phyloP scores from a whole-genome alignment of 257 asterid species.

The Mentha longifolia region DNA sequence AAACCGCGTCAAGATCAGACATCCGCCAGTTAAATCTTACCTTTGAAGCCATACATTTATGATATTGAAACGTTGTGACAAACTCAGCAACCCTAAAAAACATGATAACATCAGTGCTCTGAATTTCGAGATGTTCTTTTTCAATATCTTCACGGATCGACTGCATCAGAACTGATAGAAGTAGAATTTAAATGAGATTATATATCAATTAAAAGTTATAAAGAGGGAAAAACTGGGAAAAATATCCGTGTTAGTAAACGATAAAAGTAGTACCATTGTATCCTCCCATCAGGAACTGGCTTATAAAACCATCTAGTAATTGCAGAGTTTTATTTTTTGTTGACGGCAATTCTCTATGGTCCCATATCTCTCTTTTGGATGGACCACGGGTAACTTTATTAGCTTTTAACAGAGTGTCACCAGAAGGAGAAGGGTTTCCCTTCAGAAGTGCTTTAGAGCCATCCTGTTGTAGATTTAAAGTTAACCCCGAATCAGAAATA shows the following conservation, averaged over 20 bases:
- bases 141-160: slow-evolving; percentile 87
- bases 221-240: slow-evolving; percentile 20
- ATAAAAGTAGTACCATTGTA: slow-evolving; percentile 66
- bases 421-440: slow-evolving; percentile 85
- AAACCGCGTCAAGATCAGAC: slow-evolving; percentile 8
- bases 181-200: slow-evolving; percentile 36
- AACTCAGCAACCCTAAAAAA: slow-evolving; percentile 87
- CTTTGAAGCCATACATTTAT: slow-evolving; percentile 61
- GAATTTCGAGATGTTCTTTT: slow-evolving; percentile 75
- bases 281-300: slow-evolving; percentile 82
- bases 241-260: slow-evolving; percentile 11
- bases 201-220: slow-evolving; percentile 26
- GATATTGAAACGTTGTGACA: slow-evolving; percentile 81
- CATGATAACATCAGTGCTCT: slow-evolving; percentile 64
- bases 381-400: slow-evolving; percentile 72
- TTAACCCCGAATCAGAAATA: background rate
- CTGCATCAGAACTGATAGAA: slow-evolving; percentile 70
- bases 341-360: slow-evolving; percentile 67
- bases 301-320: slow-evolving; percentile 65
- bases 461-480: slow-evolving; percentile 59
- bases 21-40: slow-evolving; percentile 43
- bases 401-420: slow-evolving; percentile 63
- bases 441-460: slow-evolving; percentile 85
- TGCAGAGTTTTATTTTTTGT: slow-evolving; percentile 54
- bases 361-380: slow-evolving; percentile 70